These are phyloP conservation scores for Malassezia arunalokei DNA, from an alignment of 1,284 basidiomycete species.

Conservation along the genomic window DNA sequence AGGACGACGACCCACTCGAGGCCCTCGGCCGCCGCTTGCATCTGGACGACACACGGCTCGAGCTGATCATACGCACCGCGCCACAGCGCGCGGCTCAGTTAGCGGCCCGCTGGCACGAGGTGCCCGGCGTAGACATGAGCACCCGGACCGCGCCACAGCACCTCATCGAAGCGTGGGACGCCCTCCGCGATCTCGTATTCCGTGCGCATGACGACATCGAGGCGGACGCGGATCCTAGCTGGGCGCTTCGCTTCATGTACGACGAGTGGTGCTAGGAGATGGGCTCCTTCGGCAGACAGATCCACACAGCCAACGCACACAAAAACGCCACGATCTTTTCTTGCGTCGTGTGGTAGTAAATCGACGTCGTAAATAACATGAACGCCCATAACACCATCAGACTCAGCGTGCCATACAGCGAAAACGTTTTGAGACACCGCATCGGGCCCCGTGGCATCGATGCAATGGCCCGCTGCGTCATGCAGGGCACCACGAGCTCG, in stretches of 20 bases:
- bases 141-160: background rate
- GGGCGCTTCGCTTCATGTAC: background rate
- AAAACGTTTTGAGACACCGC: slow-evolving; percentile 14
- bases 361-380: slow-evolving; percentile 64
- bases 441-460: slow-evolving; percentile 10
- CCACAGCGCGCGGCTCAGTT: background rate
- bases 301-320: slow-evolving; percentile 27
- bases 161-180: slow-evolving; percentile 36
- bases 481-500: slow-evolving; percentile 56
- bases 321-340: slow-evolving; percentile 73
- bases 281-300: slow-evolving; percentile 25
- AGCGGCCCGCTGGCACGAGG: background rate
- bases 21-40: background rate
- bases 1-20: slow-evolving; percentile 3
- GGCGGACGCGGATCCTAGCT: background rate
- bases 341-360: slow-evolving; percentile 77
- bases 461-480: slow-evolving; percentile 35
- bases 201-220: slow-evolving; percentile 15
- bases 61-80: background rate
- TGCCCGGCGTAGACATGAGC: background rate
- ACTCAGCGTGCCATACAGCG: slow-evolving; percentile 42
- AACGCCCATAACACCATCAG: slow-evolving; percentile 62
- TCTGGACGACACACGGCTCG: background rate
- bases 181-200: slow-evolving; percentile 29
- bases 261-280: slow-evolving; percentile 5